Evolutionary conservation across 805 yeast genomes (phyloP).

Genomic region (Candida ipomoeae): DNA sequence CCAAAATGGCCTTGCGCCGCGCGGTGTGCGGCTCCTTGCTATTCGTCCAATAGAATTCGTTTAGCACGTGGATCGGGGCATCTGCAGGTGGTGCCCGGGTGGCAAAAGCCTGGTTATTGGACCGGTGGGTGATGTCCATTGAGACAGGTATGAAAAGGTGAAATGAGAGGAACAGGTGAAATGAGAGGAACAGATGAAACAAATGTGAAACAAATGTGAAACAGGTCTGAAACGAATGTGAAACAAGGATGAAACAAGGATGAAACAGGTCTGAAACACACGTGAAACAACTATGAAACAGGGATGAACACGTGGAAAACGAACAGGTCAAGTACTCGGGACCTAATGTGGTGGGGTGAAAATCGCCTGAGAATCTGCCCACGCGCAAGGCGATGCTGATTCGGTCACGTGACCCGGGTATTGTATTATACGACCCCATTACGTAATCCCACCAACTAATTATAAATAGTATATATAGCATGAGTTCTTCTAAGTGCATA

Average conservation of each 20-base stretch:
- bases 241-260: no score
- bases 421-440: no score
- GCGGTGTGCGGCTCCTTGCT: constrained; percentile 76
- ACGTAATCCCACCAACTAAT: no score
- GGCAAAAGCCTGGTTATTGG: constrained; percentile 14
- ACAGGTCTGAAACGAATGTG: neutral
- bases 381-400: constrained; percentile 1
- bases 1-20: constrained; percentile 68
- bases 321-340: no score
- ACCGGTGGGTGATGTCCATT: constrained; percentile 19
- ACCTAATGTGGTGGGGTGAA: neutral
- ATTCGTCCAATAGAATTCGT: constrained; percentile 81
- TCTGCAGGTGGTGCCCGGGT: constrained; percentile 39
- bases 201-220: neutral
- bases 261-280: neutral
- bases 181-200: neutral
- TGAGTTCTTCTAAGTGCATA: no score
- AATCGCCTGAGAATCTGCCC: neutral
- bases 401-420: neutral
- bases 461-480: no score
- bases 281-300: neutral
- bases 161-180: neutral
- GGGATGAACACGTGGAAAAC: neutral
- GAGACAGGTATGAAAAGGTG: neutral
- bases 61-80: constrained; percentile 37